Evolutionary conservation across 352 stramenopile genomes (phyloP), one percentile per base, ranked within the genome.

Genomic region (Globisporangium lucens): DNA sequence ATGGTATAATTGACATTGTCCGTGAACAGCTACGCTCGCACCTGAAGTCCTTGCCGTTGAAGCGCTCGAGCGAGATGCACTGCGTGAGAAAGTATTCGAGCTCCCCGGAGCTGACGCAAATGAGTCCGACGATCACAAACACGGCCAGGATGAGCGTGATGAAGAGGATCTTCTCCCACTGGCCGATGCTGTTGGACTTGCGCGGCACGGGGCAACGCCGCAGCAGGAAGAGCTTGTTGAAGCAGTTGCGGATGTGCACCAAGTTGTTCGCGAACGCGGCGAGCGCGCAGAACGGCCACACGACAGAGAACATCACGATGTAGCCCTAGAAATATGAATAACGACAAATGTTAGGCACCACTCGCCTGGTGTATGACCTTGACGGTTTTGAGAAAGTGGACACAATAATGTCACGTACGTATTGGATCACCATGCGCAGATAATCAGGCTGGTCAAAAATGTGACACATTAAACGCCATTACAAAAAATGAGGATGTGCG

Each of bases 141-240:
- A 95, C 84, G 29, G 82, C 87, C 9, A 95, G 69, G 33, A 95
- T 81, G 24, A 95, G 72, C 24, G 87, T 95, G 60, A 89, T 91
- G 55, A 92, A 92, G 2, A 95, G 73, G 73, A 91, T 91, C 43
- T 94, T 95, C 61, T 95, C 87, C 87, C 87, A 95, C 60, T 94
- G 87, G 5, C 85, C 85, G 56, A 95, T 94, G 56, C 81, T 94
- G 72, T 95, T 94, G 29, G 87, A 72, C 49, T 93, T 94, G 17
- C 86, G 83, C 9, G 87, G 87, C 41, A 95, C 86, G 3, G 84
- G 84, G 7, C 85, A 76, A 12, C 87, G 78, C 30, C 83, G 80
- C 24, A 91, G 75, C 17, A 95, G 53, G 33, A 91, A 83, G 1
- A 95, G 75, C 55, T 93, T 95, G 72, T 89, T 83, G 71, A 93